Evolutionary conservation across 2,329 filamentous ascomycete genomes (phyloP).

Genomic region (Neofusicoccum sp.): DNA sequence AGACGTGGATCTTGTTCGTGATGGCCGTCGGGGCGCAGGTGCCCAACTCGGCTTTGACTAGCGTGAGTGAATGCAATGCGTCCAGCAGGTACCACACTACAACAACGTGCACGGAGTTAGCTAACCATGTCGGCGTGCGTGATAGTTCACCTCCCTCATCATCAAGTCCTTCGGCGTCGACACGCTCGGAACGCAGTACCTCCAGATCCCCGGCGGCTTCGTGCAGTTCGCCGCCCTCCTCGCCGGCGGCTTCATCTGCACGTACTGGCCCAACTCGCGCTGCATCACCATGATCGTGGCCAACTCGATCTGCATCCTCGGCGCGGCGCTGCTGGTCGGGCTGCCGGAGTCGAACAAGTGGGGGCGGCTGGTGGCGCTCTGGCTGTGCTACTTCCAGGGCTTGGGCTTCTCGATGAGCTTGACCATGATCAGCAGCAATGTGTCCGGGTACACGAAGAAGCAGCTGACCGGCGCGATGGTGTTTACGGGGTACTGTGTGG

Average conservation of each 20-base stretch:
- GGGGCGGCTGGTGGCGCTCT: conserved; percentile 60
- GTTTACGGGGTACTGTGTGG: conserved; percentile 58
- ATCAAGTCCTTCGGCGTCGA: conserved; percentile 78
- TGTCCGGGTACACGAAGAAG: conserved; percentile 60
- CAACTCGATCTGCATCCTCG: conserved; percentile 59
- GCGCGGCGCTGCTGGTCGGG: conserved; percentile 55
- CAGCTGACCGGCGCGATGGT: conserved; percentile 54
- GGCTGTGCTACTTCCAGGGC: conserved; percentile 60
- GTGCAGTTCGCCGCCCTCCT: conserved; percentile 60
- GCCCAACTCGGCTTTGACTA: conserved; percentile 60
- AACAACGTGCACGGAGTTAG: neutral
- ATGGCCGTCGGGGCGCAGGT: conserved; percentile 56
- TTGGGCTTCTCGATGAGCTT: conserved; percentile 57
- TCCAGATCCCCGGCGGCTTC: conserved; percentile 63
- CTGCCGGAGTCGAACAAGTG: conserved; percentile 56
- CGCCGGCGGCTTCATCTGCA: conserved; percentile 53
- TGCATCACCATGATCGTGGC: conserved; percentile 60
- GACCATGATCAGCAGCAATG: conserved; percentile 57
- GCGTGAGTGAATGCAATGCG: conserved; percentile 27
- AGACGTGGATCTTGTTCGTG: conserved; percentile 62
- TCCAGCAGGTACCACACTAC: neutral
- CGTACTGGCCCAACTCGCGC: conserved; percentile 55
- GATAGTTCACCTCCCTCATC: conserved; percentile 51
- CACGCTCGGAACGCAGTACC: conserved; percentile 76
- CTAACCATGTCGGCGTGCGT: too few relatives aligned